phyloP scores from a whole-genome alignment of 306 rosid species.

The Mimosa pudica region DNA sequence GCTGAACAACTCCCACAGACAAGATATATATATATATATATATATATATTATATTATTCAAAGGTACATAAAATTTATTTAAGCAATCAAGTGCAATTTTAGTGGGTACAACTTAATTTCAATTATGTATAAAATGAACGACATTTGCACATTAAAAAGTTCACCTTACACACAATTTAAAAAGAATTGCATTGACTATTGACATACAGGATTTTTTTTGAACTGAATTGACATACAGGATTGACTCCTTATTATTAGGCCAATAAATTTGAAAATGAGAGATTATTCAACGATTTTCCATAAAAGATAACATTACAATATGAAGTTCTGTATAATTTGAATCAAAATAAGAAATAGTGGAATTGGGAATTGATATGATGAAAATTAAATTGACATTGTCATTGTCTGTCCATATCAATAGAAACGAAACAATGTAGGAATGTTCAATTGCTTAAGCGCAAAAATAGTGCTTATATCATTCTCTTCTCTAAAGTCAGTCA shows the following conservation, averaged over 20 bases:
- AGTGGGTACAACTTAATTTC: no score
- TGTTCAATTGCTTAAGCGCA: conserved; percentile 80
- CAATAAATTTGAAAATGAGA: no score
- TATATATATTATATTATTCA: no score
- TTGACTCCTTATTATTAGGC: no score
- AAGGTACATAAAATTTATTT: background rate
- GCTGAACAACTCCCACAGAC: background rate
- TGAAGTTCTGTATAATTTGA: background rate
- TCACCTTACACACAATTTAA: no score
- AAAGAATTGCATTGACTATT: no score
- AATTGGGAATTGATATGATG: conserved; percentile 1
- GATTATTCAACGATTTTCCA: background rate
- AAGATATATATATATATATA: no score
- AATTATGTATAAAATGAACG: no score
- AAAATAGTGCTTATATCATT: conserved; percentile 54
- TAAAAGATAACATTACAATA: background rate
- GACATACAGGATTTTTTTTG: no score
- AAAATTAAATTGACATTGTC: conserved; percentile 17
- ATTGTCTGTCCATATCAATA: conserved; percentile 31
- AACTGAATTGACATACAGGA: no score
- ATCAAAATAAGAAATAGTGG: background rate
- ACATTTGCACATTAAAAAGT: no score
- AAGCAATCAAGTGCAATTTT: no score
- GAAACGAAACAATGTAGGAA: conserved; percentile 51
- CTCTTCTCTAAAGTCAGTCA: conserved; percentile 35